Percentiles rank a stretch among this genome's conserved stretches.
Conservation (phyloP, 306 rosid species). For the Glycine tomentella region DNA sequence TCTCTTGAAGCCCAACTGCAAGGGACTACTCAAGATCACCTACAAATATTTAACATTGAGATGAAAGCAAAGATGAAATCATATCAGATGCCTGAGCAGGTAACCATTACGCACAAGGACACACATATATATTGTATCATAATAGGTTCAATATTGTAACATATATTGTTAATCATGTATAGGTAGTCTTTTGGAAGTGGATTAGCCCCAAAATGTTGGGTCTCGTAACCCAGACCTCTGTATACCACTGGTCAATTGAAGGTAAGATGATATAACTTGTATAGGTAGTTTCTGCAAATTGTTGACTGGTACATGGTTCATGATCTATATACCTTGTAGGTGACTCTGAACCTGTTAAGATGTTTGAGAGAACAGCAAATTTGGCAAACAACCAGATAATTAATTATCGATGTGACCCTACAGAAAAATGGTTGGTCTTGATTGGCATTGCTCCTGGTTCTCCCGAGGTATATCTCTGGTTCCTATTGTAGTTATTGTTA, state of each 20-base stretch:
- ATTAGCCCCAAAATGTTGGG: slow-evolving; percentile 90
- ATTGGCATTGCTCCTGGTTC: slow-evolving; percentile 99
- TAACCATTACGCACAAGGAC: slow-evolving; percentile 22
- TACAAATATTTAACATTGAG: slow-evolving; percentile 97
- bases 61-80: slow-evolving; percentile 95
- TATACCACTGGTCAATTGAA: slow-evolving; percentile 97
- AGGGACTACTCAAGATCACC: slow-evolving; percentile 97
- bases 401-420: slow-evolving; percentile 94
- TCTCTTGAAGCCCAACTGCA: slow-evolving; percentile 84
- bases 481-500: slow-evolving; percentile 31
- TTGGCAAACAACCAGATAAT: slow-evolving; percentile 92
- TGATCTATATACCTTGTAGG: slow-evolving; percentile 60
- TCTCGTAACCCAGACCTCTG: slow-evolving; percentile 88
- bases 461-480: slow-evolving; percentile 75
- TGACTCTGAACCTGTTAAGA: slow-evolving; percentile 92
- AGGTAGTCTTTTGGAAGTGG: slow-evolving; percentile 99
- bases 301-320: slow-evolving; percentile 41
- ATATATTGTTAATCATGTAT: slow-evolving; percentile 37
- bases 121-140: neutral
- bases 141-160: slow-evolving; percentile 1
- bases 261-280: slow-evolving; percentile 73
- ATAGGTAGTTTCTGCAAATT: slow-evolving; percentile 39
- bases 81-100: slow-evolving; percentile 99
- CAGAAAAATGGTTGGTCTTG: slow-evolving; percentile 99
- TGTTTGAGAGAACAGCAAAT: slow-evolving; percentile 97